Conservation (phyloP, 2,329 filamentous ascomycete genomes). For the Colletotrichum spinosum region DNA sequence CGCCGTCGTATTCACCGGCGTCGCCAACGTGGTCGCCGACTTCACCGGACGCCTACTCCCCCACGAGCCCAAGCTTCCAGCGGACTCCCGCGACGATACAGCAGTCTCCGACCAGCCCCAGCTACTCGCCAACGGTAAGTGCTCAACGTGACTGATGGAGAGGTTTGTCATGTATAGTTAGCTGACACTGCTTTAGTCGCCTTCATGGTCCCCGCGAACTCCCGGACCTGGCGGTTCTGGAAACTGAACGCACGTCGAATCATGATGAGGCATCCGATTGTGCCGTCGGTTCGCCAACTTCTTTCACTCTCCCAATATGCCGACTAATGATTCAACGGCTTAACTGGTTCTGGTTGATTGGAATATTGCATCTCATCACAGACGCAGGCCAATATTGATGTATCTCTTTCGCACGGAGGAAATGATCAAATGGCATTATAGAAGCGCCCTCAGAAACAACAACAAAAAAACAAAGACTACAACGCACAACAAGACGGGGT, state of each 20-base stretch:
- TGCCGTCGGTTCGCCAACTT: slow-evolving; percentile 28
- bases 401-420: slow-evolving; percentile 23
- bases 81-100: slow-evolving; percentile 62
- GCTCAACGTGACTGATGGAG: neutral
- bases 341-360: slow-evolving; percentile 33
- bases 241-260: slow-evolving; percentile 50
- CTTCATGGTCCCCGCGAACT: slow-evolving; percentile 58
- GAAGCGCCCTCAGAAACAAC: slow-evolving; percentile 32
- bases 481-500: slow-evolving; percentile 14
- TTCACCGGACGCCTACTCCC: slow-evolving; percentile 73
- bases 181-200: slow-evolving; percentile 49
- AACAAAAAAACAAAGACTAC: slow-evolving; percentile 32
- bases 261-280: slow-evolving; percentile 18
- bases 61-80: slow-evolving; percentile 71
- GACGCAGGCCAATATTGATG: slow-evolving; percentile 40
- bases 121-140: slow-evolving; percentile 74
- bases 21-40: slow-evolving; percentile 85
- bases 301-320: slow-evolving; percentile 46
- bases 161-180: slow-evolving; percentile 42
- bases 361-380: slow-evolving; percentile 35
- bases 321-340: slow-evolving; percentile 51
- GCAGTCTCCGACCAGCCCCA: slow-evolving; percentile 75
- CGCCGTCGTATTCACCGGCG: slow-evolving; percentile 75
- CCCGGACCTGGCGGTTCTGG: slow-evolving; percentile 57
- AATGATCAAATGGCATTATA: slow-evolving; percentile 34